Conservation (phyloP, 306 rosid genomes). For the Begonia loranthoides region DNA sequence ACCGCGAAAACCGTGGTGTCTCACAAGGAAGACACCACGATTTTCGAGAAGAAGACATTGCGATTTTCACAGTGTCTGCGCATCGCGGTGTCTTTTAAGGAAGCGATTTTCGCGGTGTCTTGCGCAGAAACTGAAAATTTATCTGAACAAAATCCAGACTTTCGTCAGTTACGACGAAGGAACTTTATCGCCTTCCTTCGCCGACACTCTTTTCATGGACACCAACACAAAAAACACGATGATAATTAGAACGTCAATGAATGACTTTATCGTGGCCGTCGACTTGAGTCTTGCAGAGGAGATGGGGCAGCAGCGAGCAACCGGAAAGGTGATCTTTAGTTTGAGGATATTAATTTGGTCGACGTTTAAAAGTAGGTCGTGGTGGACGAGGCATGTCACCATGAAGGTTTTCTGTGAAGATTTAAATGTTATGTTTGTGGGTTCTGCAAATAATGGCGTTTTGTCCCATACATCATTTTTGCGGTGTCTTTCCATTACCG, state of each 20-base stretch:
- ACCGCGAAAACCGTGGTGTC: no score
- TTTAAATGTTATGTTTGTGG: constrained; percentile 28
- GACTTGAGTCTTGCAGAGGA: constrained; percentile 4
- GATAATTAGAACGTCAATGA: constrained; percentile 5
- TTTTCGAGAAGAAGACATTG: no score
- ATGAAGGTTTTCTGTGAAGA: constrained; percentile 20
- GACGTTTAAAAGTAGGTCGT: constrained; percentile 1
- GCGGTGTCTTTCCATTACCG: no score
- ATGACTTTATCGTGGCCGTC: constrained; percentile 1
- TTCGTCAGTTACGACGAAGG: constrained; percentile 8
- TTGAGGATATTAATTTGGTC: constrained; percentile 14
- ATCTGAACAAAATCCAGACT: constrained; percentile 6
- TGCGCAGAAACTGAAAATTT: background rate
- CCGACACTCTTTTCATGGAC: constrained; percentile 14
- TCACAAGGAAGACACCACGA: no score
- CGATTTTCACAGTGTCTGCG: no score
- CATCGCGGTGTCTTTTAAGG: no score
- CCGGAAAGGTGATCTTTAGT: constrained; percentile 11
- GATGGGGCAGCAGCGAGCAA: constrained; percentile 10
- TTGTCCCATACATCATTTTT: no score
- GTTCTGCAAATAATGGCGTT: background rate
- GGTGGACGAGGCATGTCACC: constrained; percentile 1
- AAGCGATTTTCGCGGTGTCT: no score
- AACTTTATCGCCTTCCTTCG: constrained; percentile 2
- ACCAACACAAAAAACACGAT: background rate